Base-by-base conservation (phyloP, 306 rosid species). In the Dalbergia oliveri region DNA sequence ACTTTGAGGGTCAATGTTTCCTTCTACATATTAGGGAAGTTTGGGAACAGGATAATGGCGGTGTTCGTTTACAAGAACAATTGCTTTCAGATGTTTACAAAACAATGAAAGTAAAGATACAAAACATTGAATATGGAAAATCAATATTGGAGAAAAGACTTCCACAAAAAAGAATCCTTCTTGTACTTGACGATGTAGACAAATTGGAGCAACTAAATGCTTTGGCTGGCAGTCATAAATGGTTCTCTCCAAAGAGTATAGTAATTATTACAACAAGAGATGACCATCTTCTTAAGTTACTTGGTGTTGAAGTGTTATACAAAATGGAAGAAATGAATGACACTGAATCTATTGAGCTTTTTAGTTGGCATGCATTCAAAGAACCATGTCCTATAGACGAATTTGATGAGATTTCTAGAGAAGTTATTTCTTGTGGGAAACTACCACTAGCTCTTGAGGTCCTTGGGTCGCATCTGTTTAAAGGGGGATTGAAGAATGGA, bases 341-440 rank as follows among this genome's bases (percentile, higher is more conserved):
- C 47, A 11, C 0, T 0, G 79, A 83, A 58, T 71, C 82, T 15
- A 56, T 77, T 45, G 69, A 83, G 33, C 86, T 71, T 56, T 77
- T 83, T 0, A 71, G 86, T 57, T 77, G 86, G 82, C 49, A 83
- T 21, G 86, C 86, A 16, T 83, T 83, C 73, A 56, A 64, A 37
- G 10, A 65, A 33, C 14, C 31, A 13, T 64, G 18, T 11, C 86
- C 86, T 3, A 44, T 0, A 21, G 11, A 71, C 6, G 65, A 26
- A 0, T 77, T 77, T 47, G 11, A 0, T 6, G 64, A n/a, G n/a
- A 3, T 83, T 35, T 71, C 82, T 3, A 43, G 41, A 10, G 39
- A 34, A 0, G 45, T 77, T 14, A 37, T 72, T 34, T 6, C 34
- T 3, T 83, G 41, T 19, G 66, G 70, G 3, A 74, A 79, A 65